phyloP scores from a whole-genome alignment of 495 filamentous ascomycete species.

The Margaritispora aquatica region DNA sequence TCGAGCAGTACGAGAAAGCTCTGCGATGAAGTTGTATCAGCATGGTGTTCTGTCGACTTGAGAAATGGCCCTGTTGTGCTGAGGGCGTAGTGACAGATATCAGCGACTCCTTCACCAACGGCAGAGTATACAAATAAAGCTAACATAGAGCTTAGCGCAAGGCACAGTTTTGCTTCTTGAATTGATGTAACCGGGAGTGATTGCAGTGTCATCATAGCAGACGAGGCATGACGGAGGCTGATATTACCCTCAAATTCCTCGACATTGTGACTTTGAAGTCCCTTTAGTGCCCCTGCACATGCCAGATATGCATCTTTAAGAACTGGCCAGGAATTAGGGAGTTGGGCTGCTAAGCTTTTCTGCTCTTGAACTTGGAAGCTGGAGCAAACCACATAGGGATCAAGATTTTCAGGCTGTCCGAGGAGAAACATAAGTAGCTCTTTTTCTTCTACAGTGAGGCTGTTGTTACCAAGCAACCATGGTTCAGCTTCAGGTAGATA shows the following conservation, averaged over 20 bases:
- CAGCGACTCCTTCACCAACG: conserved; percentile 17
- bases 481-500: too few species aligned
- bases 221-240: conserved; percentile 18
- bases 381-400: conserved; percentile 16
- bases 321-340: conserved; percentile 14
- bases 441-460: conserved; percentile 6
- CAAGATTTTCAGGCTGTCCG: conserved; percentile 8
- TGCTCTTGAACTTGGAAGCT: conserved; percentile 22
- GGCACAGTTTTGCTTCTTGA: conserved; percentile 18
- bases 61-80: conserved; percentile 19
- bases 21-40: conserved; percentile 4
- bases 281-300: conserved; percentile 17
- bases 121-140: conserved; percentile 15
- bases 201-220: conserved; percentile 14
- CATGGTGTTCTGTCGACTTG: background rate
- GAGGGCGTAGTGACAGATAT: conserved; percentile 18
- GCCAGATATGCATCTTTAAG: conserved; percentile 23
- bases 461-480: background rate
- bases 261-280: conserved; percentile 5
- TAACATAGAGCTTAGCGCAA: conserved; percentile 17
- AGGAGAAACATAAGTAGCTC: conserved; percentile 18
- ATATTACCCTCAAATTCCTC: conserved; percentile 3
- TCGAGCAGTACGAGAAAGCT: conserved; percentile 18
- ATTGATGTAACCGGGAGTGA: conserved; percentile 17
- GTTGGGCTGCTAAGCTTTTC: conserved; percentile 9